A percentile compares a stretch with the other conserved stretches of the same genome.
Conservation (phyloP, 768 basidiomycete genomes). For the Rhodosporidiobolus sp. region DNA sequence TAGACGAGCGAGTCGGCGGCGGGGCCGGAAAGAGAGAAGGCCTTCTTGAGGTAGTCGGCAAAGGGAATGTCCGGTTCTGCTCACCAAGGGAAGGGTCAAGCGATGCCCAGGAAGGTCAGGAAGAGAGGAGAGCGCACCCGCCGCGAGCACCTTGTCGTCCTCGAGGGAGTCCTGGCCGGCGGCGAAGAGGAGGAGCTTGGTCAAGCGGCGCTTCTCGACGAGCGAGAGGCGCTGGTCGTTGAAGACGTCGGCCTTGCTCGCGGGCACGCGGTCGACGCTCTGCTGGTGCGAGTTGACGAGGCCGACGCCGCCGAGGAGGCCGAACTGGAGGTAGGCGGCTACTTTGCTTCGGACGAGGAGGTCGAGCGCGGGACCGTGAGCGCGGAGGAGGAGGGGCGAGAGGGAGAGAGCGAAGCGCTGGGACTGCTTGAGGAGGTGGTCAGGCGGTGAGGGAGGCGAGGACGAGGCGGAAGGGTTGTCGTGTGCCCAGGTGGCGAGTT, state of each 20-base stretch:
- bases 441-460: conserved; percentile 6
- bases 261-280: conserved; percentile 61
- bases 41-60: conserved; percentile 19
- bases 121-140: conserved; percentile 22
- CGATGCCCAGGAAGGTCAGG: no score
- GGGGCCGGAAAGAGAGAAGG: conserved; percentile 7
- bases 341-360: conserved; percentile 78
- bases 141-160: conserved; percentile 40
- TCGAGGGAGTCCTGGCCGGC: conserved; percentile 58
- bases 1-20: conserved; percentile 30
- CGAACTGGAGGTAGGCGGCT: conserved; percentile 84
- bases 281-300: conserved; percentile 50
- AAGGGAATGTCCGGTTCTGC: conserved; percentile 28
- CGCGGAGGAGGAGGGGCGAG: conserved; percentile 75
- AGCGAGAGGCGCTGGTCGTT: conserved; percentile 72
- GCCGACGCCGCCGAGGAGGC: conserved; percentile 62
- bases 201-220: conserved; percentile 80
- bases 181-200: conserved; percentile 79
- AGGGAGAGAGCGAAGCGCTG: conserved; percentile 82
- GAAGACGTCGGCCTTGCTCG: conserved; percentile 89
- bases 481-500: conserved; percentile 66
- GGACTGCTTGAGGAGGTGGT: conserved; percentile 56
- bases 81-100: no score
- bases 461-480: neutral
- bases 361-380: conserved; percentile 72